Percentiles rank a stretch among this genome's conserved stretches.
Conservation (phyloP, 2,329 filamentous ascomycete species). For the Dactylellina parvicollis region DNA sequence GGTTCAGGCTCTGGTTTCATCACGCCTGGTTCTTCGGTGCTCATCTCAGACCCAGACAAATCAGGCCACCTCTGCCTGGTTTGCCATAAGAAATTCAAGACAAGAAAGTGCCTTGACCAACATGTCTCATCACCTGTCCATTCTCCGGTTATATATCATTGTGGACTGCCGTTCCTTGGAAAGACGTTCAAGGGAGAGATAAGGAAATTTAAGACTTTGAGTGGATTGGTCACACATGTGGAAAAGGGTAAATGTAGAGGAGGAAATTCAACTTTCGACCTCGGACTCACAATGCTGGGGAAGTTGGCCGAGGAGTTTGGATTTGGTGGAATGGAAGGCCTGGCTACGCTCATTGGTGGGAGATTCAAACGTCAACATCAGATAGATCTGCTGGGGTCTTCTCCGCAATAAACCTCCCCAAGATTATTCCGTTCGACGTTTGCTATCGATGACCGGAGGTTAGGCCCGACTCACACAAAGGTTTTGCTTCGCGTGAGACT, state of each 20-base stretch:
- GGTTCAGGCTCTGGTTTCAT: neutral
- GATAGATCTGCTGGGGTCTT: too few relatives aligned
- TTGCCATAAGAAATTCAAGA: constrained; percentile 6
- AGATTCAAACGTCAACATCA: too few relatives aligned
- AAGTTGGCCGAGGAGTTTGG: constrained; percentile 18
- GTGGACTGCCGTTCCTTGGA: neutral
- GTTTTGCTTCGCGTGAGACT: too few relatives aligned
- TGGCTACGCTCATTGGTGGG: neutral
- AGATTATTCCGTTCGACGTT: too few relatives aligned
- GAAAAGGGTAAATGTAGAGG: constrained; percentile 21
- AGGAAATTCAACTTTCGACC: constrained; percentile 1
- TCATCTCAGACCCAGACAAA: neutral
- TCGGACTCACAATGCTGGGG: neutral
- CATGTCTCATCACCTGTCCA: constrained; percentile 1
- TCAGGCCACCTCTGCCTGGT: neutral
- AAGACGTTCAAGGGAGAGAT: neutral
- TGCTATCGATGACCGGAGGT: too few relatives aligned
- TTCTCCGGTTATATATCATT: constrained; percentile 14
- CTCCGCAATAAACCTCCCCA: too few relatives aligned
- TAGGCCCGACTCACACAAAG: too few relatives aligned
- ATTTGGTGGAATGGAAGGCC: neutral
- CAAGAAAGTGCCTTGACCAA: neutral
- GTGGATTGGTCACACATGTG: constrained; percentile 7
- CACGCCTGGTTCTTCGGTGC: neutral
- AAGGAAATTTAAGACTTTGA: constrained; percentile 11